Base-by-base conservation (phyloP, 2,329 filamentous ascomycete species). In the Curvularia verruculosa region DNA sequence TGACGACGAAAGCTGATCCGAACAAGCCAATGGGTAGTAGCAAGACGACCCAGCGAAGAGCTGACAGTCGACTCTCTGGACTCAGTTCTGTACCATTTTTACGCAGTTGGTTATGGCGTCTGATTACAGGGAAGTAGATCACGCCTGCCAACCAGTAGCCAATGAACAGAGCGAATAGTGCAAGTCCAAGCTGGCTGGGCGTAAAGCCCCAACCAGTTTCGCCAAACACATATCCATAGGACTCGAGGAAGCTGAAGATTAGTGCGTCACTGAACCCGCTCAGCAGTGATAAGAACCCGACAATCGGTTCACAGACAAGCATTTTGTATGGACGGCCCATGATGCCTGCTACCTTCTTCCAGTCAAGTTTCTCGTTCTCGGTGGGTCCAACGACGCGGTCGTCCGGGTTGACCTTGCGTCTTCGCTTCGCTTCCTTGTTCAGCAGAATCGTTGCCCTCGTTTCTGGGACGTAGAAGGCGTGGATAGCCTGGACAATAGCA, bases 201-300 rank as follows among this genome's bases (percentile, higher is more conserved):
- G 76, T 78, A 63, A 91, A 91, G 34, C 75, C 69, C 87, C 87
- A 91, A 6, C 61, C 63, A 1, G 48, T 50, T 67, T 90, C 85
- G 3, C 78, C 75, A 67, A 90, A 89, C 2, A 91, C 87, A 5
- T 89, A 80, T 1, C 79, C 77, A 65, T 91, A 91, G 0, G 85
- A 88, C 71, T 91, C 87, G 50, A 91, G 86, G 72, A 89, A 90
- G 79, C 89, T 90, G 80, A 92, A 92, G 76, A 92, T 91, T 10
- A 92, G 83, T 5, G 88, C 88, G 56, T 91, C 89, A 9, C 84
- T 86, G 79, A 92, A 92, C 23, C 89, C 89, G 2, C 85, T 88
- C 8, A 92, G 84, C 1, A 91, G 82, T 1, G 89, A 91, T 15
- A 91, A 79, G 26, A 83, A 85, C 15, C 89, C 78, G 12, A 92